These are phyloP conservation scores for Crucihimalaya himalaica DNA, from an alignment of 345 rosid species.

Conservation along the genomic window DNA sequence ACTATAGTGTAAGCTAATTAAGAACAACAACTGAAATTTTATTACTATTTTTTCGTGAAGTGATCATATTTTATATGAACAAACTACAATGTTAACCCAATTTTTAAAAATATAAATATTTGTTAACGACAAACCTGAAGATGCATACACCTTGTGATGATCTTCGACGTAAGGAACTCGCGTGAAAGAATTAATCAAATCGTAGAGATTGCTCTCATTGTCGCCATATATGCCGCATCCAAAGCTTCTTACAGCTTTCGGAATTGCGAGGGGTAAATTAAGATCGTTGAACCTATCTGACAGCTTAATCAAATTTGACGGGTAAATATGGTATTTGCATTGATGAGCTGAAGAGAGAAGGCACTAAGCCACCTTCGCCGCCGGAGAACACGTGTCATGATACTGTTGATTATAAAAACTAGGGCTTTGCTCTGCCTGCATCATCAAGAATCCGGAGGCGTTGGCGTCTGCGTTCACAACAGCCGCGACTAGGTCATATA, in stretches of 20 bases:
- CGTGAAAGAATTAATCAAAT: neutral
- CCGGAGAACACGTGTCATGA: neutral
- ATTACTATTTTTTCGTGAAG: neutral
- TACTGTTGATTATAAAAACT: neutral
- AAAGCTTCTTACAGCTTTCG: neutral
- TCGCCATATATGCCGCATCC: neutral
- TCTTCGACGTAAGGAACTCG: neutral
- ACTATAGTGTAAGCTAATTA: neutral
- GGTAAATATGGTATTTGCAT: neutral
- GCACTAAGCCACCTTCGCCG: neutral
- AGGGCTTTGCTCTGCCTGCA: neutral
- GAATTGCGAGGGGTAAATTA: neutral
- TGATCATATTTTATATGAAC: neutral
- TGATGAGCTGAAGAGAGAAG: neutral
- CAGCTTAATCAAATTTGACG: neutral
- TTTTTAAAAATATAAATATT: neutral
- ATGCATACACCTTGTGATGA: neutral
- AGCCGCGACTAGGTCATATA: neutral
- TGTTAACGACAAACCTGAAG: neutral
- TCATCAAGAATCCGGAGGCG: neutral
- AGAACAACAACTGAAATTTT: neutral
- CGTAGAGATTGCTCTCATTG: neutral
- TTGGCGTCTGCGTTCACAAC: neutral
- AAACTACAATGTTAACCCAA: neutral
- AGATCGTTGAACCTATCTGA: neutral